These are phyloP conservation scores for Barnettozyma siamensis DNA, from an alignment of 805 yeast species.

Conservation along the genomic window DNA sequence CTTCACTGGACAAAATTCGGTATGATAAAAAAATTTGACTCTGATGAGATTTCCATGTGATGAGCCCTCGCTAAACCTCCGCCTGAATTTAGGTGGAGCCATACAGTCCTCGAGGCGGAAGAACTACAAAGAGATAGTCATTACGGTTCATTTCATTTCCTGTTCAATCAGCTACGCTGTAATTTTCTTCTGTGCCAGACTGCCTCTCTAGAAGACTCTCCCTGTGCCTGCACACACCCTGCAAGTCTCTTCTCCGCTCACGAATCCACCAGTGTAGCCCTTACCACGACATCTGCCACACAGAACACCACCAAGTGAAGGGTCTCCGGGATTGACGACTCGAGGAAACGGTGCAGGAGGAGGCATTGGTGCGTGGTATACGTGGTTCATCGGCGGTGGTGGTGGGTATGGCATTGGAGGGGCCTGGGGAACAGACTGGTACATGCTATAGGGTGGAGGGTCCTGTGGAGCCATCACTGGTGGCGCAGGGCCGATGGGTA, in stretches of 20 bases:
- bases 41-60: neutral
- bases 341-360: conserved; percentile 13
- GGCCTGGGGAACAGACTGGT: neutral
- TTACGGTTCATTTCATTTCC: too few species aligned
- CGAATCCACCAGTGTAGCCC: conserved; percentile 8
- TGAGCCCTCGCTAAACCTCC: neutral
- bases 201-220: conserved; percentile 4
- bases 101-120: too few species aligned
- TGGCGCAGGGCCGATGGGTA: neutral
- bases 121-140: too few species aligned
- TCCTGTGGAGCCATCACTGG: conserved; percentile 13
- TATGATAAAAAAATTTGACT: neutral
- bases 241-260: conserved; percentile 3
- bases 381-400: conserved; percentile 1
- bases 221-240: conserved; percentile 9
- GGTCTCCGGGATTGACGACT: conserved; percentile 71
- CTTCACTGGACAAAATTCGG: too few species aligned
- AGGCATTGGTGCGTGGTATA: neutral
- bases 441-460: neutral
- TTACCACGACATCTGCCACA: conserved; percentile 51
- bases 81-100: neutral
- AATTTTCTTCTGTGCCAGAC: too few species aligned
- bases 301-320: conserved; percentile 62
- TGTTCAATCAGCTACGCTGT: neutral
- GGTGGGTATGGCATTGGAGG: neutral